phyloP scores from a whole-genome alignment of 768 basidiomycete genomes.

The Tulasnella sp. region DNA sequence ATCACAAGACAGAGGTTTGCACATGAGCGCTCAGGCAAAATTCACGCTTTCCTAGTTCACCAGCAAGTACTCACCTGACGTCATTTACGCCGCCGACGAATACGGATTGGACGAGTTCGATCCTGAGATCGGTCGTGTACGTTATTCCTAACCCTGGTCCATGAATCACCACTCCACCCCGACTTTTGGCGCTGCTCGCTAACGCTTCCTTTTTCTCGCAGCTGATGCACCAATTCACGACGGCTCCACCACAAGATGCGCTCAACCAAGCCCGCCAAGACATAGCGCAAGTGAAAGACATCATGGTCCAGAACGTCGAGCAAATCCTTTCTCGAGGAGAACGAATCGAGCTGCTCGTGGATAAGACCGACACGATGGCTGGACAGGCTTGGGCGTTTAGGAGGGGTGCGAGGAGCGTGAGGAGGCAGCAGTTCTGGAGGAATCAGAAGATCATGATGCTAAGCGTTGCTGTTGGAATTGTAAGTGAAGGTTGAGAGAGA shows the following conservation, averaged over 20 bases:
- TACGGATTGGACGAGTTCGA: constrained; percentile 35
- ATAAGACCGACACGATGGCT: constrained; percentile 95
- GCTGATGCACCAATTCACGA: constrained; percentile 83
- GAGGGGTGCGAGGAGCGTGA: constrained; percentile 72
- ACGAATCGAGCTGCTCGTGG: constrained; percentile 88
- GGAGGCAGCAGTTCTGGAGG: constrained; percentile 87
- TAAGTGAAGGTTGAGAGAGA: constrained; percentile 38
- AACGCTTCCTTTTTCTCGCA: constrained; percentile 52
- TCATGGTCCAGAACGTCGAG: constrained; percentile 98
- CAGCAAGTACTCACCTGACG: constrained; percentile 28
- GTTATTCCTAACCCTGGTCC: not conserved
- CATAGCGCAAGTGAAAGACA: constrained; percentile 72
- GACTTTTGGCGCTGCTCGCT: not conserved
- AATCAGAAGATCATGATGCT: constrained; percentile 64
- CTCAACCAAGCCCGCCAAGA: constrained; percentile 84
- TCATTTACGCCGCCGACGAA: constrained; percentile 31
- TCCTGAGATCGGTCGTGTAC: constrained; percentile 31
- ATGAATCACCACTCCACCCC: too few species aligned
- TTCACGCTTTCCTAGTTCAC: constrained; percentile 30
- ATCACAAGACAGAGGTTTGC: not conserved
- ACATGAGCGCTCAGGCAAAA: not conserved
- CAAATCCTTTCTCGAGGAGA: constrained; percentile 92
- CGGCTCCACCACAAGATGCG: constrained; percentile 79
- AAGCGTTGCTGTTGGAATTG: constrained; percentile 60
- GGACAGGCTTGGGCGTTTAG: constrained; percentile 91